Conservation (phyloP, 805 yeast species). For the Saturnispora bothae region DNA sequence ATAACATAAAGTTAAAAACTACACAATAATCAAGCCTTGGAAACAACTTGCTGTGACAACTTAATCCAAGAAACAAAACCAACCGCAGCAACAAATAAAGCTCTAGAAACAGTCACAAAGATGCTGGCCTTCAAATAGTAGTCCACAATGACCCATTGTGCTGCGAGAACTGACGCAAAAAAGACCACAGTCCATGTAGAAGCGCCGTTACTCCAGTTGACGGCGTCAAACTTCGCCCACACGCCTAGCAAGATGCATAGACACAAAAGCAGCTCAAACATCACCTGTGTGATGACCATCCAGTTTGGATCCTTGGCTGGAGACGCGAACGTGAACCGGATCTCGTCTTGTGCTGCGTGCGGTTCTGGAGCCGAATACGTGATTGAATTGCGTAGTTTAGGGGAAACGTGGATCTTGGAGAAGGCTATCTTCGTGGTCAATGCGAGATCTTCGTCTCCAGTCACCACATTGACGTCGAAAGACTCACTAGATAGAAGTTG, state of each 20-base stretch:
- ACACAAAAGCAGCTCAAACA: constrained; percentile 31
- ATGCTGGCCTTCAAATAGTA: constrained; percentile 54
- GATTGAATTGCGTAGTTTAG: constrained; percentile 10
- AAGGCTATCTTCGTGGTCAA: constrained; percentile 13
- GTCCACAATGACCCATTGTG: constrained; percentile 43
- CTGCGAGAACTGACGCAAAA: constrained; percentile 35
- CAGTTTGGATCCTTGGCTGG: constrained; percentile 45
- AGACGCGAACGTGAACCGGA: constrained; percentile 48
- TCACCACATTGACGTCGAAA: constrained; percentile 18
- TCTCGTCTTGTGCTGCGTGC: constrained; percentile 47
- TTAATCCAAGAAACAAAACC: constrained; percentile 55
- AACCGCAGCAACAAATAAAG: constrained; percentile 39
- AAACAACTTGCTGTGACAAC: no score
- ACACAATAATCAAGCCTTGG: constrained; percentile 29
- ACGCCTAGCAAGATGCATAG: constrained; percentile 33
- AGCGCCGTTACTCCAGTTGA: background rate
- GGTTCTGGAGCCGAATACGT: constrained; percentile 21
- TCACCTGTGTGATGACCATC: constrained; percentile 41
- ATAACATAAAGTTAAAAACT: no score
- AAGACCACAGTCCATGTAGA: constrained; percentile 26
- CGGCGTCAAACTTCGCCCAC: constrained; percentile 31
- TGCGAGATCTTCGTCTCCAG: constrained; percentile 19
- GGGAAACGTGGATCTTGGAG: constrained; percentile 16
- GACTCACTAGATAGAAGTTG: constrained; percentile 14
- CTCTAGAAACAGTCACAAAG: constrained; percentile 44